phyloP scores from a whole-genome alignment of 371 early-diverging fungal species.

The Apophysomyces elegans region DNA sequence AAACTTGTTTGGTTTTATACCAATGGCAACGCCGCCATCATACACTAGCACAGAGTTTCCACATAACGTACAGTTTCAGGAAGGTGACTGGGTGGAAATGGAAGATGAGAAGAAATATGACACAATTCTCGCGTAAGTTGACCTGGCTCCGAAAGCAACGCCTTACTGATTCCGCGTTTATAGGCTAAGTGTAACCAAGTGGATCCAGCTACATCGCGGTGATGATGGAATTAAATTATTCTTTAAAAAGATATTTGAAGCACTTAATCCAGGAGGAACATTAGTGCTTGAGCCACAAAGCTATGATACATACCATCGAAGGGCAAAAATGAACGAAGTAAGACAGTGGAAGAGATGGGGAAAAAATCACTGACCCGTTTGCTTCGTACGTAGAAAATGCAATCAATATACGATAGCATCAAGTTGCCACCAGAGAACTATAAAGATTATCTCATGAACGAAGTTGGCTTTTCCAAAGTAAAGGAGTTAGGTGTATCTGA shows the following conservation, averaged over 20 bases:
- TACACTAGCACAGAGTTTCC: conserved; percentile 54
- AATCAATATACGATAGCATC: conserved; percentile 27
- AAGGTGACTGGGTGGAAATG: conserved; percentile 36
- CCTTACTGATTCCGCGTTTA: neutral
- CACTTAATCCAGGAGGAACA: conserved; percentile 62
- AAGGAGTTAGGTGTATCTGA: conserved; percentile 26
- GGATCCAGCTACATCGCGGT: conserved; percentile 83
- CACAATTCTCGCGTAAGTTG: conserved; percentile 52
- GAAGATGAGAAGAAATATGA: conserved; percentile 42
- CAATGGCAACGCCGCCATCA: conserved; percentile 33
- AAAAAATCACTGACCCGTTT: neutral
- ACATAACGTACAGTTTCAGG: conserved; percentile 62
- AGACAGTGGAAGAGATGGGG: neutral
- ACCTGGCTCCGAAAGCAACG: neutral
- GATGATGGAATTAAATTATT: conserved; percentile 77
- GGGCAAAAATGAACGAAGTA: conserved; percentile 44
- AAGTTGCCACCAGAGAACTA: conserved; percentile 43
- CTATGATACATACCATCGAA: conserved; percentile 56
- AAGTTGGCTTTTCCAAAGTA: conserved; percentile 33
- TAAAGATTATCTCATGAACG: conserved; percentile 32
- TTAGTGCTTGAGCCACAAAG: conserved; percentile 81
- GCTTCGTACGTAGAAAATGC: conserved; percentile 15
- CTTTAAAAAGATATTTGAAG: conserved; percentile 65
- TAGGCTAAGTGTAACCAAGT: conserved; percentile 75
- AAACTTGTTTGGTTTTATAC: conserved; percentile 57